Evolutionary conservation across 2,329 filamentous ascomycete species (phyloP), one percentile per base, ranked within the genome.

Genomic region (Fusarium cyanostomum): DNA sequence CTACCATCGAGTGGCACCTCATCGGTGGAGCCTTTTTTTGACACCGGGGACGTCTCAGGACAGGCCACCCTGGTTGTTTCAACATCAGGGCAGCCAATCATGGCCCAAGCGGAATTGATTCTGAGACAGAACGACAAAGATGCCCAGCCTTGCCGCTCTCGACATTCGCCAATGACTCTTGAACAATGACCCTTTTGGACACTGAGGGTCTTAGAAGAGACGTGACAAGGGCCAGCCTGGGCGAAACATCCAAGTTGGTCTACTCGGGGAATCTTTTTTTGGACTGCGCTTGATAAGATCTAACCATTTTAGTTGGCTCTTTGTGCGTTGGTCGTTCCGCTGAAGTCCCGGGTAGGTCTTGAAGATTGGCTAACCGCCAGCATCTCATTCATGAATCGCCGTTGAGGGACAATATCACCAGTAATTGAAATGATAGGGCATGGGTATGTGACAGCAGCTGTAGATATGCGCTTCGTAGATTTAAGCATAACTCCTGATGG

Each of bases 21-120:
- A 39, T n/a, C 39, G 56, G 37, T 18, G 34, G 24, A 28, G 27
- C 42, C 7, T 39, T 2, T 33, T 45, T 41, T 57, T 65, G 52
- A 61, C 64, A 48, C 56, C 57, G 64, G 43, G 28, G 18, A 16
- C 41, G 64, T 67, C 60, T 67, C 64, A 67, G 61, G 64, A 39
- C 49, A 45, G 65, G 43, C 26, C 18, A 53, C 64, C 62, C 59
- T 64, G 57, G 57, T 38, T 56, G 69, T 71, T 71, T 71, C 69
- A 71, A 58, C 59, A 57, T 71, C 64, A 71, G 69, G 69, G 44
- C 64, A 60, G 49, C 69, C 64, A 70, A 52, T 70, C 51, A 53
- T 26, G n/a, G 41, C 3, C 27, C 37, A 39, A 9, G 16, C 37
- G 18, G 9, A 31, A 24, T 28, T 30, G 35, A 45, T 50, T 66